These are phyloP conservation scores for Fusarium globosum DNA, from an alignment of 2,329 filamentous ascomycete genomes.

Conservation along the genomic window DNA sequence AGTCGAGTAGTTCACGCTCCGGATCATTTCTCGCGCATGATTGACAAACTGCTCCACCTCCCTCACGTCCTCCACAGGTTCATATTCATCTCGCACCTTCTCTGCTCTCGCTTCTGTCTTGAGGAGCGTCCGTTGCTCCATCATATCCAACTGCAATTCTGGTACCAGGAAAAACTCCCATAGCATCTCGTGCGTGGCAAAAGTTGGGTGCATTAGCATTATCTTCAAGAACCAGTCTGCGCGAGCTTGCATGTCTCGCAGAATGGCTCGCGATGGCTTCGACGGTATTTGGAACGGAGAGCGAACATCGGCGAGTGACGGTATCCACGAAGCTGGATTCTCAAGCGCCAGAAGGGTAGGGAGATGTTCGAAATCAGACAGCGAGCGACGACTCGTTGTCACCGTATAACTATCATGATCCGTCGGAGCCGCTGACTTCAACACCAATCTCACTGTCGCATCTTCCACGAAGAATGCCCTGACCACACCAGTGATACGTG, in stretches of 20 bases:
- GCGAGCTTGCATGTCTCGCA: conserved; percentile 87
- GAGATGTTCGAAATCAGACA: conserved; percentile 91
- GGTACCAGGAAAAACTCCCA: conserved; percentile 99
- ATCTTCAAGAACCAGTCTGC: conserved; percentile 91
- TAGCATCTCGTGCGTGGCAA: conserved; percentile 93
- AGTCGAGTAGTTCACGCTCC: conserved; percentile 84
- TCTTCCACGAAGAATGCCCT: conserved; percentile 98
- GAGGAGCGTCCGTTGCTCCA: conserved; percentile 85
- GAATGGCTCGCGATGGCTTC: conserved; percentile 85
- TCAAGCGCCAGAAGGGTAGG: conserved; percentile 85
- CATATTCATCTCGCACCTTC: conserved; percentile 87
- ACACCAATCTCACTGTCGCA: conserved; percentile 88
- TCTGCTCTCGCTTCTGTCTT: conserved; percentile 88
- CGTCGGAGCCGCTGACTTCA: conserved; percentile 94
- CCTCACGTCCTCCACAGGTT: conserved; percentile 82
- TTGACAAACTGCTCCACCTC: conserved; percentile 95
- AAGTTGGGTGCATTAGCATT: conserved; percentile 88
- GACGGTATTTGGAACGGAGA: conserved; percentile 95
- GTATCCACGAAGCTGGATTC: conserved; percentile 95
- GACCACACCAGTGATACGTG: conserved; percentile 90
- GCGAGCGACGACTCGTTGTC: conserved; percentile 89
- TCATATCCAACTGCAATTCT: conserved; percentile 89
- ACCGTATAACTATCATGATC: conserved; percentile 86
- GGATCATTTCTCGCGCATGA: conserved; percentile 89
- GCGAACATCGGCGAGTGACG: conserved; percentile 78